Percentiles rank a stretch among this genome's conserved stretches.
Conservation (phyloP, 805 yeast genomes). For the Yarrowia keelungensis region DNA sequence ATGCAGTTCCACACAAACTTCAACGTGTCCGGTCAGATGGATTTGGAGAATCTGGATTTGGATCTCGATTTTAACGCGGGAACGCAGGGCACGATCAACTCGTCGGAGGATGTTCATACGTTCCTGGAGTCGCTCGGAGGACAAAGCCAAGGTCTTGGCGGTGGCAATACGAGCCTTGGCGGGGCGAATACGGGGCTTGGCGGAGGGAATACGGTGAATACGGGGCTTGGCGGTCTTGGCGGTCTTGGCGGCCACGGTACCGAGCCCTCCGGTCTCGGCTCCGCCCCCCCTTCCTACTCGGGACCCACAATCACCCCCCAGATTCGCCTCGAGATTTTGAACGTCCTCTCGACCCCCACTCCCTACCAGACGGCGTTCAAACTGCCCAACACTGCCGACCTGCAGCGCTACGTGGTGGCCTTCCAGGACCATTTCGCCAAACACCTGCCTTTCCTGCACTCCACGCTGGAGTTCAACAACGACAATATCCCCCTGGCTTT, state of each 20-base stretch:
- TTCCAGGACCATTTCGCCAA: constrained; percentile 79
- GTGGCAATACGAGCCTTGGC: too few species aligned
- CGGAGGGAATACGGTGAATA: too few species aligned
- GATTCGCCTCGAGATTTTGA: constrained; percentile 46
- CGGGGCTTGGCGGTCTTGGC: too few species aligned
- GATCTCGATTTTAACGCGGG: not conserved
- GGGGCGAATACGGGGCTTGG: too few species aligned
- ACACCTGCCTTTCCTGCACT: constrained; percentile 86
- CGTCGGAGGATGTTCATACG: constrained; percentile 21
- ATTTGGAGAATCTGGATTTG: not conserved
- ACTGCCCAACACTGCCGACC: constrained; percentile 76
- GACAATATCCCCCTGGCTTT: constrained; percentile 69
- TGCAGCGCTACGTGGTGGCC: constrained; percentile 76
- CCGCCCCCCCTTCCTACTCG: too few species aligned
- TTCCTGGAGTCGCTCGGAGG: constrained; percentile 9
- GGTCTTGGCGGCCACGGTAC: too few species aligned
- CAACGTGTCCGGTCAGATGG: not conserved
- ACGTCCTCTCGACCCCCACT: constrained; percentile 48
- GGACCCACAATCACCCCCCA: constrained; percentile 46
- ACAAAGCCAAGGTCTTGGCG: too few species aligned
- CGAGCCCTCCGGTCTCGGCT: too few species aligned
- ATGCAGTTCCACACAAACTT: constrained; percentile 12
- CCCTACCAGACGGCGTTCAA: constrained; percentile 51
- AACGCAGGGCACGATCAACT: constrained; percentile 3
- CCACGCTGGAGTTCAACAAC: constrained; percentile 60